Evolutionary conservation across 2,329 filamentous ascomycete species (phyloP), one percentile per base, ranked within the genome.

Genomic region (Exserohilum rostratum): DNA sequence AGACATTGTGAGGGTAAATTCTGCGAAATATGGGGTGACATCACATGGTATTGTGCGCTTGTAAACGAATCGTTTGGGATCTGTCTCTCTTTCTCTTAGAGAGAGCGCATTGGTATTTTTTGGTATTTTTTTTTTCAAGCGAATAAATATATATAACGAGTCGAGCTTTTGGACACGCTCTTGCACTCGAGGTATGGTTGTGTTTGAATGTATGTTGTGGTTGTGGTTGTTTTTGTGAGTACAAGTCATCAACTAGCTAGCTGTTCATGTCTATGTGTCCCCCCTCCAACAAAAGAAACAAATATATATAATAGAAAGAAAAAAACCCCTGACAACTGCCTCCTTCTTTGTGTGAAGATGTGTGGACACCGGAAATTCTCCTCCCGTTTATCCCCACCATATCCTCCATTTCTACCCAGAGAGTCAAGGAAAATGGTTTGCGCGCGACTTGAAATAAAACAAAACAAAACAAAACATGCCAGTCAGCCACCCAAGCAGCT

Each of bases 221-320:
- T 25, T 25, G 22, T 25, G n/a, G n/a, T 25, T 7, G 4, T 25
- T 25, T 25, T 25, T 25, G 22, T 25, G 22, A 25, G 22, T 25
- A 25, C 39, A 46, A 37, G 12, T 46, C 33, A 37, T 46, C n/a
- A 38, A 38, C 20, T 38, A 38, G 20, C 10, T 29, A 38, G 11
- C 20, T 30, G 11, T 49, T 42, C 46, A 34, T 49, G 5, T 49
- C 46, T 49, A 42, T 29, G 12, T 49, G 18, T n/a, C 37, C 12
- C 9, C 13, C 39, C 39, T 43, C n/a, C 6, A 43, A 40, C 37
- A 40, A 27, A 12, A 13, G 15, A 7, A 22, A 37, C 33, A 20
- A 15, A n/a, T 37, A 11, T 46, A 6, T 43, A 31, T 22, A 43
- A n/a, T 37, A 17, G 15, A 37, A 30, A n/a, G 15, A 20, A 5